Evolutionary conservation across 2,329 filamentous ascomycete genomes (phyloP).

Genomic region (Pyrenochaeta sp.): DNA sequence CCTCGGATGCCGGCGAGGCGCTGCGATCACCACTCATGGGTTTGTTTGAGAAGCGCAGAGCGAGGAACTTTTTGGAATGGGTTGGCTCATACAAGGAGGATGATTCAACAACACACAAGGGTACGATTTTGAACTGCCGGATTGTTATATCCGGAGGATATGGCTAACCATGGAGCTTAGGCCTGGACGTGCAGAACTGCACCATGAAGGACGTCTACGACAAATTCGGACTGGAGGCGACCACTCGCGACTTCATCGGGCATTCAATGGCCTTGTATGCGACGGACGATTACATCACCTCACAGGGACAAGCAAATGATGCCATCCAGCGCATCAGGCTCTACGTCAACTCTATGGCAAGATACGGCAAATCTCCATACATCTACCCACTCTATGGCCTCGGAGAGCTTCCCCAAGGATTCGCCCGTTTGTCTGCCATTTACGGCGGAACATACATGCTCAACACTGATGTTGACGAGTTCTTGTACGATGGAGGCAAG

Average conservation of each 20-base stretch:
- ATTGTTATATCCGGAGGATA: too few species aligned
- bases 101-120: conserved; percentile 87
- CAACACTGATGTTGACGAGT: conserved; percentile 91
- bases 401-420: conserved; percentile 95
- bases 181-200: conserved; percentile 77
- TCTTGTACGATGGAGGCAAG: conserved; percentile 83
- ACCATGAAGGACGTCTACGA: conserved; percentile 99
- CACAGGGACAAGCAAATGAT: conserved; percentile 77
- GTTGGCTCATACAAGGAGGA: conserved; percentile 84
- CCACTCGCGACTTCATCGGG: conserved; percentile 93
- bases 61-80: conserved; percentile 97
- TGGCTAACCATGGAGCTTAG: conserved; percentile 47
- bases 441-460: conserved; percentile 99
- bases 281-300: conserved; percentile 84
- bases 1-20: conserved; percentile 86
- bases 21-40: conserved; percentile 94
- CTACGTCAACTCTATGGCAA: conserved; percentile 96
- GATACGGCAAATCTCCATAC: conserved; percentile 98
- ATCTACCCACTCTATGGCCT: conserved; percentile 99
- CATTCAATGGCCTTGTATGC: conserved; percentile 98
- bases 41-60: conserved; percentile 95
- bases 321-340: conserved; percentile 90
- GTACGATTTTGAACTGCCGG: conserved; percentile 57
- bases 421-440: conserved; percentile 95
- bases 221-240: conserved; percentile 90